Evolutionary conservation across 2,329 filamentous ascomycete genomes (phyloP).

Genomic region (Davidsoniella eucalypti): DNA sequence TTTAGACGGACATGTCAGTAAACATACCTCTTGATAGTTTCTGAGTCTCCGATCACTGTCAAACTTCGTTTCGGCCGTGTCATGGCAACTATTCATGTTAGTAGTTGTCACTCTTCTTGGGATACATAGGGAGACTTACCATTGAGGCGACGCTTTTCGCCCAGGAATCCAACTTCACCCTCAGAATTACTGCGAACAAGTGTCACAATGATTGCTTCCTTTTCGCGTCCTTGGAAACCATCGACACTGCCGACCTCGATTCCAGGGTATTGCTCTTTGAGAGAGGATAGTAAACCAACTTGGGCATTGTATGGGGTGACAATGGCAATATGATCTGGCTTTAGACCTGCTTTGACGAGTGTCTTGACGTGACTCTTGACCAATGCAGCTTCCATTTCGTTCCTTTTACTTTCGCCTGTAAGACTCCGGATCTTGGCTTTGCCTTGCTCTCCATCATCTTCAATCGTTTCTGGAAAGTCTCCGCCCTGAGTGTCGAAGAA

Average conservation of each 20-base stretch:
- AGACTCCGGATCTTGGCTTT: constrained; percentile 29
- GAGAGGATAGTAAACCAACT: constrained; percentile 60
- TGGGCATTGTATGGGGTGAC: constrained; percentile 95
- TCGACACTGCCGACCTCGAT: constrained; percentile 95
- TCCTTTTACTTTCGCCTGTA: constrained; percentile 59
- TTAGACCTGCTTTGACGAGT: constrained; percentile 65
- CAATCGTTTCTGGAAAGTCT: constrained; percentile 68
- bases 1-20: background rate
- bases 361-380: constrained; percentile 61
- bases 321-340: constrained; percentile 72
- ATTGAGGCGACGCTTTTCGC: constrained; percentile 81
- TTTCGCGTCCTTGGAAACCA: constrained; percentile 92
- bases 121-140: constrained; percentile 36
- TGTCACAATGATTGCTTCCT: constrained; percentile 85
- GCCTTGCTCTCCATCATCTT: constrained; percentile 46
- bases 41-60: constrained; percentile 82
- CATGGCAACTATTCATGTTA: constrained; percentile 66
- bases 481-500: constrained; percentile 96
- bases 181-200: constrained; percentile 83
- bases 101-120: constrained; percentile 3
- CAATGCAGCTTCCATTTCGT: constrained; percentile 73
- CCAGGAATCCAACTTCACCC: constrained; percentile 81
- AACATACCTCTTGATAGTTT: constrained; percentile 75
- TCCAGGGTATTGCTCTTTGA: constrained; percentile 68
- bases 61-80: constrained; percentile 83